phyloP scores from a whole-genome alignment of 1,284 basidiomycete species.

The Rhizoctonia solani region DNA sequence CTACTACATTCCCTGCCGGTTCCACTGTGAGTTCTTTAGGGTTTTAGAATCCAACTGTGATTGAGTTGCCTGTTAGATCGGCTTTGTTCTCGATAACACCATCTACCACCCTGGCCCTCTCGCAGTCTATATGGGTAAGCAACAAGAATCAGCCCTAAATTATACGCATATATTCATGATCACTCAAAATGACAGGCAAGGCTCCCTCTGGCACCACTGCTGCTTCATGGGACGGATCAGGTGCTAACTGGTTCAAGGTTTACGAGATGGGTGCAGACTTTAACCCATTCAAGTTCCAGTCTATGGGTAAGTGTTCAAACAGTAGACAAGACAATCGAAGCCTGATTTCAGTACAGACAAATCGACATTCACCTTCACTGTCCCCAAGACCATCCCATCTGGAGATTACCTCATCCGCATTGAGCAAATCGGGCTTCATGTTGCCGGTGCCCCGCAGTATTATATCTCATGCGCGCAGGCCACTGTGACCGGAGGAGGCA shows the following conservation, averaged over 20 bases:
- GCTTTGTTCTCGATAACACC: conserved; percentile 43
- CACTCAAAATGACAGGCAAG: conserved; percentile 47
- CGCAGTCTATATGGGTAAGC: conserved; percentile 50
- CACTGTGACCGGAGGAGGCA: conserved; percentile 37
- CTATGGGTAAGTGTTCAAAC: background rate
- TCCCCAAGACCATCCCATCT: conserved; percentile 48
- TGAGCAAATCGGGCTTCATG: conserved; percentile 47
- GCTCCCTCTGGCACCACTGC: conserved; percentile 52
- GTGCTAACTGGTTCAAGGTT: conserved; percentile 58
- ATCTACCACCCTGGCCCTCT: conserved; percentile 55
- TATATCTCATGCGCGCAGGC: conserved; percentile 36
- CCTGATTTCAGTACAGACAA: background rate
- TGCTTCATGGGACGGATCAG: conserved; percentile 53
- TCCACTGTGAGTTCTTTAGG: conserved; percentile 33
- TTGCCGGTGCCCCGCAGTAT: conserved; percentile 25
- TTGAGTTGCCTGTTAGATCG: conserved; percentile 48
- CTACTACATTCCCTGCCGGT: conserved; percentile 52
- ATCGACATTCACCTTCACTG: conserved; percentile 47
- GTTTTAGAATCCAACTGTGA: conserved; percentile 36
- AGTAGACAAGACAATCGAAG: background rate
- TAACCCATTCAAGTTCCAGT: conserved; percentile 6
- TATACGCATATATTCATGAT: background rate
- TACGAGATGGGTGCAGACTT: conserved; percentile 50
- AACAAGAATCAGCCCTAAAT: too few relatives aligned
- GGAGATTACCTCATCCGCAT: conserved; percentile 53